These are phyloP conservation scores for Linnemannia elongata DNA, from an alignment of 192 early-diverging fungal genomes.

Conservation along the genomic window DNA sequence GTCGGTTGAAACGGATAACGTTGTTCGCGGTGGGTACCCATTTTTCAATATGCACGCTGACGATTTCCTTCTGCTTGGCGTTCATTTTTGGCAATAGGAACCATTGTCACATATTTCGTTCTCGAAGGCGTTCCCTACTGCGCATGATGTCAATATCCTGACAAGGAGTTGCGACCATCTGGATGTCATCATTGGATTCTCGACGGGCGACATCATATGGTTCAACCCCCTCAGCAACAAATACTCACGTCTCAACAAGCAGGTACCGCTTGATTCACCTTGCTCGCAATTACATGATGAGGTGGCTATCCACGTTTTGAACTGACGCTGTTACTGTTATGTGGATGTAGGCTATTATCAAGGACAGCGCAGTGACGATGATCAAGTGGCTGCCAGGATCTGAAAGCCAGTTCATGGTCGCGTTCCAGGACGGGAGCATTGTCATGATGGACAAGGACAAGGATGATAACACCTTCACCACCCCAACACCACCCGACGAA, in stretches of 20 bases:
- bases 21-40: not conserved
- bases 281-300: not conserved
- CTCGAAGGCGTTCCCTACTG: constrained; percentile 79
- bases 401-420: constrained; percentile 84
- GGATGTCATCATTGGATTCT: constrained; percentile 85
- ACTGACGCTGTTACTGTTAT: not conserved
- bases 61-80: not conserved
- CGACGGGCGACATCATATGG: constrained; percentile 81
- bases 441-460: constrained; percentile 88
- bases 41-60: not conserved
- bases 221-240: constrained; percentile 88
- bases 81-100: constrained; percentile 63
- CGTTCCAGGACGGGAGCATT: constrained; percentile 85
- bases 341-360: constrained; percentile 67
- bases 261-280: constrained; percentile 52
- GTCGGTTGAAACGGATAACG: not conserved
- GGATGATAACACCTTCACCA: constrained; percentile 75
- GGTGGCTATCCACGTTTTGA: not conserved
- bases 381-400: constrained; percentile 91
- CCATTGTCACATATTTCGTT: constrained; percentile 84
- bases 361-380: constrained; percentile 74
- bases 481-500: constrained; percentile 19
- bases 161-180: constrained; percentile 76
- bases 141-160: constrained; percentile 85
- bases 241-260: constrained; percentile 84